Base-by-base conservation (phyloP, 148 eudicot genomes). In the Cornus suecica region DNA sequence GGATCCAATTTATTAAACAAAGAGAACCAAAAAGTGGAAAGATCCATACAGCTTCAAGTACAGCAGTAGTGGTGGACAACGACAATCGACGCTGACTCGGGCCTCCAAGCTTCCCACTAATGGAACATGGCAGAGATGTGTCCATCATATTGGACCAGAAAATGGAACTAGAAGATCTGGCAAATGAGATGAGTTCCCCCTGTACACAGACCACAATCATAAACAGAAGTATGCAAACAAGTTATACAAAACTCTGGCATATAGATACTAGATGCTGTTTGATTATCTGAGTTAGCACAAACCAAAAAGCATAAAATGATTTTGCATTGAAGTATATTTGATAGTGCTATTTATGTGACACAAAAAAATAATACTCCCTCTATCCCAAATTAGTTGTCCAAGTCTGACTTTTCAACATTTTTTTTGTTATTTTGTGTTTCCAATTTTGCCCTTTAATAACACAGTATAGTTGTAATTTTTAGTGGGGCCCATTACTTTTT, bases 31-130 rank as follows among this genome's bases (percentile, higher is more conserved):
- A 62, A 66, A 28, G 69, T 14, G 10, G 34, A 73, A 58, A 71
- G 77, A 82, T 78, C 76, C 80, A 60, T 92, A 94, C 99, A 78
- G 97, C 94, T 91, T 88, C 90, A 85, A 95, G 76, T 58, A 92
- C 92, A 80, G 83, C 69, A 67, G 97, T 86, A 22, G 89, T 87
- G 48, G 79, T 62, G 73, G 88, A 77, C 76, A 90, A 83, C 10
- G 97, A 80, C 77, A 95, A 77, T 26, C 97, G 83, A 14, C 97
- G 90, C 82, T 91, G 97, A 85, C 97, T 95, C 75, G 94, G 99
- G 45, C 99, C 99, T 65, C 99, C 99, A 69, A 95, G 81, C 86
- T 79, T 91, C 71, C 99, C 99, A 73, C 81, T 92, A 23, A 95
- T 73, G 70, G 92, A 83, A 71, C 88, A 87, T 70, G 99, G 94